Percentiles rank a stretch among this genome's conserved stretches.
Conservation (phyloP, 139 green algal species). For the Dunaliella primolecta region DNA sequence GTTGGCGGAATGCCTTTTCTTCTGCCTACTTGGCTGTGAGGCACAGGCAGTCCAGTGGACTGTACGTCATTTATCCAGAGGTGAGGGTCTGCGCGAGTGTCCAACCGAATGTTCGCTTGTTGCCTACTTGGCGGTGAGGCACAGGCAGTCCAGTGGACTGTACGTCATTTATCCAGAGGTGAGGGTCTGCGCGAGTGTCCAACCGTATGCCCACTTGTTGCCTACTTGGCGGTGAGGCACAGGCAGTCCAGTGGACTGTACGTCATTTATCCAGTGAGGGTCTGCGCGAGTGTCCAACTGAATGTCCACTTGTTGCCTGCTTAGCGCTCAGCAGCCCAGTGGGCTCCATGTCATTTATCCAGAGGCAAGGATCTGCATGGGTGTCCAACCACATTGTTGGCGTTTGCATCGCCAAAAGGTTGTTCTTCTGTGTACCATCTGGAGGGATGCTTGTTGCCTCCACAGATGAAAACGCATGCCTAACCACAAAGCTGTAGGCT, state of each 20-base stretch:
- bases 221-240: slow-evolving; percentile 36
- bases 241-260: neutral
- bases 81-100: neutral
- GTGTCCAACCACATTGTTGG: too few relatives aligned
- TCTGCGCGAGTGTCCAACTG: neutral
- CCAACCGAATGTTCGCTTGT: too few relatives aligned
- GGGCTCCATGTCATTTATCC: neutral
- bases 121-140: slow-evolving; percentile 36
- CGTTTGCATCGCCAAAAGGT: too few relatives aligned
- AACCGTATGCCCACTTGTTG: too few relatives aligned
- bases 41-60: slow-evolving; percentile 2
- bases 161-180: neutral
- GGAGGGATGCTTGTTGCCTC: too few relatives aligned
- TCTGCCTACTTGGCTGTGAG: slow-evolving; percentile 41
- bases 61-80: slow-evolving; percentile 11
- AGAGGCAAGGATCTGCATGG: too few relatives aligned
- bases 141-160: neutral
- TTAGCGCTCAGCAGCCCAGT: neutral
- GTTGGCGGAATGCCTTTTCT: slow-evolving; percentile 51
- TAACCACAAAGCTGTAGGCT: too few relatives aligned
- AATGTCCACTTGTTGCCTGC: too few relatives aligned
- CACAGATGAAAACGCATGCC: too few relatives aligned
- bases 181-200: neutral
- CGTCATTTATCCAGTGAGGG: neutral
- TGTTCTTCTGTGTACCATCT: too few relatives aligned